Evolutionary conservation across 1,284 basidiomycete genomes (phyloP).

Genomic region (Ustilago bromivora): DNA sequence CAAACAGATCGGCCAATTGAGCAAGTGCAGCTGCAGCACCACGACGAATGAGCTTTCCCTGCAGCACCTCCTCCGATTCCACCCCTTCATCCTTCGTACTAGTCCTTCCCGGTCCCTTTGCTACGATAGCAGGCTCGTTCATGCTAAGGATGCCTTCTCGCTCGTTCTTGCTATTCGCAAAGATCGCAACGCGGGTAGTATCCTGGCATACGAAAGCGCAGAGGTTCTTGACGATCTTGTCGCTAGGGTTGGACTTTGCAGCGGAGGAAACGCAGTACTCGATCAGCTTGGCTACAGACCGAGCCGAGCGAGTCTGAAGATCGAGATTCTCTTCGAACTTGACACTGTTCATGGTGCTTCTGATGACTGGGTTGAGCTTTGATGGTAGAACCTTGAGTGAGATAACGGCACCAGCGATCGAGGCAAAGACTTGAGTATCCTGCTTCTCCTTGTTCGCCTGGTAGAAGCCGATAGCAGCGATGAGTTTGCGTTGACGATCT

Average conservation of each 20-base stretch:
- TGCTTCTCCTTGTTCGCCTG: slow-evolving; percentile 85
- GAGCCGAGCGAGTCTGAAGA: slow-evolving; percentile 89
- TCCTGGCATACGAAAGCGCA: slow-evolving; percentile 94
- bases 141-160: slow-evolving; percentile 84
- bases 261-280: slow-evolving; percentile 80
- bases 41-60: slow-evolving; percentile 74
- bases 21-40: slow-evolving; percentile 88
- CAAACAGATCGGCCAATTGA: slow-evolving; percentile 83
- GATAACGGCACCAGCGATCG: slow-evolving; percentile 90
- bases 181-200: slow-evolving; percentile 87
- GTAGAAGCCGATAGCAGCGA: slow-evolving; percentile 84
- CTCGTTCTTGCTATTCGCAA: slow-evolving; percentile 76
- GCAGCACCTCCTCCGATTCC: slow-evolving; percentile 69
- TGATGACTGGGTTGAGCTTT: slow-evolving; percentile 95
- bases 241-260: slow-evolving; percentile 76
- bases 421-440: slow-evolving; percentile 87
- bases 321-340: slow-evolving; percentile 86
- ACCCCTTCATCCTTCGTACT: slow-evolving; percentile 66
- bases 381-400: slow-evolving; percentile 61
- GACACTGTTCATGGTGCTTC: slow-evolving; percentile 97
- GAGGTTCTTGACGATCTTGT: slow-evolving; percentile 97
- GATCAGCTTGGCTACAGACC: slow-evolving; percentile 87
- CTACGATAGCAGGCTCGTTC: slow-evolving; percentile 65
- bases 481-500: slow-evolving; percentile 81
- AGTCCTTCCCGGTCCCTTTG: slow-evolving; percentile 29